Evolutionary conservation across 2,329 filamentous ascomycete species (phyloP).

Genomic region (Alternaria ethzedia): DNA sequence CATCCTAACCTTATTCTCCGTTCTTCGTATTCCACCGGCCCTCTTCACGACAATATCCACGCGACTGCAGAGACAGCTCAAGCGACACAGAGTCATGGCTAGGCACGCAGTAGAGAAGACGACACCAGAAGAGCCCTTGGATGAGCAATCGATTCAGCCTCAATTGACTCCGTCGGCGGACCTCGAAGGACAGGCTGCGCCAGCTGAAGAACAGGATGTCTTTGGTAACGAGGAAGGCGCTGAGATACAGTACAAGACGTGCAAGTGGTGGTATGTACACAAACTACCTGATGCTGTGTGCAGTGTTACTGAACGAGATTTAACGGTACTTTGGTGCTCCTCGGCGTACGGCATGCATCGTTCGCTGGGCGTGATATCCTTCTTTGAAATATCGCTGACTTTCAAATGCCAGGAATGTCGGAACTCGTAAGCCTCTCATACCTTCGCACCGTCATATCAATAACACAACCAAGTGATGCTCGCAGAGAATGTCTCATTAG

Average conservation of each 20-base stretch:
- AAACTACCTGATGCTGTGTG: neutral
- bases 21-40: neutral
- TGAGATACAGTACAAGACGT: slow-evolving; percentile 59
- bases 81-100: neutral
- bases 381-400: neutral
- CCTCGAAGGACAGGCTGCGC: slow-evolving; percentile 15
- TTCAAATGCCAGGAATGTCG: slow-evolving; percentile 1
- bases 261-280: slow-evolving; percentile 54
- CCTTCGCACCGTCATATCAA: neutral
- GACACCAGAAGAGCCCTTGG: neutral
- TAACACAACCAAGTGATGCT: slow-evolving; percentile 55
- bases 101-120: neutral
- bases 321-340: neutral
- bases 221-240: slow-evolving; percentile 41
- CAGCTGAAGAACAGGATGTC: slow-evolving; percentile 7
- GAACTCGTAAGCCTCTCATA: neutral
- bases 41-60: neutral
- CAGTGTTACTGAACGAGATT: neutral
- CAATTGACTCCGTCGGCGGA: slow-evolving; percentile 8
- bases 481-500: slow-evolving; percentile 65
- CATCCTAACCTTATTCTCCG: neutral
- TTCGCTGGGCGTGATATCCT: neutral
- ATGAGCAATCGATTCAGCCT: neutral
- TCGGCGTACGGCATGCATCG: neutral
- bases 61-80: neutral